phyloP scores from a whole-genome alignment of 1,139 yeast species.

The Kluyveromyces sp. region DNA sequence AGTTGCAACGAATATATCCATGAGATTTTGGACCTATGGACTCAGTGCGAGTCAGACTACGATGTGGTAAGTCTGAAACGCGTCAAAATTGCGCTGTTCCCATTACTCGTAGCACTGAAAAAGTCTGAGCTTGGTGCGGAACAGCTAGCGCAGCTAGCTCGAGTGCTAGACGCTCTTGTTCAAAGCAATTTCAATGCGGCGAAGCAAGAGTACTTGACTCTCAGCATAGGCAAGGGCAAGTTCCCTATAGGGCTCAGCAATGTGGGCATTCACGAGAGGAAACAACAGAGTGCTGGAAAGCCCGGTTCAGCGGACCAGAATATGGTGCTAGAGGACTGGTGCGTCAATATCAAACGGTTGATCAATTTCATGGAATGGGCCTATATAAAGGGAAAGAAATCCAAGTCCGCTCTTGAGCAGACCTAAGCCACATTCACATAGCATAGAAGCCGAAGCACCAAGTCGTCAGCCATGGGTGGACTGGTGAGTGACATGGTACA shows the following conservation, averaged over 20 bases:
- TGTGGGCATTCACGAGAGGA: conserved; percentile 58
- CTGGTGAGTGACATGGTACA: conserved; percentile 17
- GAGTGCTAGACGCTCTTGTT: conserved; percentile 58
- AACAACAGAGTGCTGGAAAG: neutral
- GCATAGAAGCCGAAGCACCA: neutral
- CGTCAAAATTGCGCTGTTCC: conserved; percentile 55
- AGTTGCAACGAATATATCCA: conserved; percentile 43
- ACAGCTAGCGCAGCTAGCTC: conserved; percentile 50
- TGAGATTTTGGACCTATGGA: conserved; percentile 43
- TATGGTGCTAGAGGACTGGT: conserved; percentile 5
- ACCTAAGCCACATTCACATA: neutral
- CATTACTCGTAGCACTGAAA: conserved; percentile 54
- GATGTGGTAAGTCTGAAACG: conserved; percentile 34
- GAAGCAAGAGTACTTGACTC: conserved; percentile 61
- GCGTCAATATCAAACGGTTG: conserved; percentile 4
- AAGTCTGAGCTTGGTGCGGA: conserved; percentile 39
- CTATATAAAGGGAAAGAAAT: conserved; percentile 2
- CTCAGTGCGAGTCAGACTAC: conserved; percentile 17
- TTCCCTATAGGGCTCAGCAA: conserved; percentile 88
- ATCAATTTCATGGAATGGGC: conserved; percentile 4
- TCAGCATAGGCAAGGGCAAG: conserved; percentile 82
- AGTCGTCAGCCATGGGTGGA: conserved; percentile 8
- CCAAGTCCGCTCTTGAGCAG: neutral
- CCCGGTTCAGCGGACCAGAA: conserved; percentile 1
- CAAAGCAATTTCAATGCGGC: conserved; percentile 47